These are phyloP conservation scores for Sedum album DNA, from an alignment of 164 flowering plant genomes.

Conservation along the genomic window DNA sequence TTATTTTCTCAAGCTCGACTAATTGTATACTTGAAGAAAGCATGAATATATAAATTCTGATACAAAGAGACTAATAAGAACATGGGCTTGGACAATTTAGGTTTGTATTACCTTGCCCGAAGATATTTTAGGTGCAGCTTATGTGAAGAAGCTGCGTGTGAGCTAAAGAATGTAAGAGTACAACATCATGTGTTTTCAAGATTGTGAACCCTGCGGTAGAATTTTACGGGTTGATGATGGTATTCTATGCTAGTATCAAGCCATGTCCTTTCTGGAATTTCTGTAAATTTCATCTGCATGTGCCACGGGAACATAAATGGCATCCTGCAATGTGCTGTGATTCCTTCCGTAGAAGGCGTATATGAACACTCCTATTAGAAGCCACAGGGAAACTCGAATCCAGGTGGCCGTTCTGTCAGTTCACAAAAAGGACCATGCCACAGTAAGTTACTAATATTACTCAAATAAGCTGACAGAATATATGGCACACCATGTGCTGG, in stretches of 20 bases:
- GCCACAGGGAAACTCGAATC: conserved; percentile 83
- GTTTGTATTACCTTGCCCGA: neutral
- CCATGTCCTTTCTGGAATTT: conserved; percentile 23
- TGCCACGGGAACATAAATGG: conserved; percentile 73
- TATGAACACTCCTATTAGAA: conserved; percentile 55
- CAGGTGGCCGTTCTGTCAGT: conserved; percentile 58
- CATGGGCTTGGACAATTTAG: neutral
- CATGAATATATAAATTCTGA: neutral
- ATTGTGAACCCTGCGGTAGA: neutral
- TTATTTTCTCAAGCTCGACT: too few species aligned
- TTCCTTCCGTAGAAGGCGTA: conserved; percentile 68
- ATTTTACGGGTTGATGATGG: neutral
- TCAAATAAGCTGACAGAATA: neutral
- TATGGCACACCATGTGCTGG: neutral
- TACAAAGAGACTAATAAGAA: neutral
- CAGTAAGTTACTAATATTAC: neutral
- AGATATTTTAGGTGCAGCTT: neutral
- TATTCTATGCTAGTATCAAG: conserved; percentile 13
- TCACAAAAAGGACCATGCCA: conserved; percentile 5
- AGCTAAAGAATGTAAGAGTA: neutral
- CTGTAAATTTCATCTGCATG: conserved; percentile 67
- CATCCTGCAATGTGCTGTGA: conserved; percentile 64
- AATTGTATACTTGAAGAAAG: neutral
- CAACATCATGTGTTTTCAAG: neutral
- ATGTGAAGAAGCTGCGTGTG: neutral